These are phyloP conservation scores for Trichoderma atrobrunneum DNA, from an alignment of 2,329 filamentous ascomycete species.

Conservation along the genomic window DNA sequence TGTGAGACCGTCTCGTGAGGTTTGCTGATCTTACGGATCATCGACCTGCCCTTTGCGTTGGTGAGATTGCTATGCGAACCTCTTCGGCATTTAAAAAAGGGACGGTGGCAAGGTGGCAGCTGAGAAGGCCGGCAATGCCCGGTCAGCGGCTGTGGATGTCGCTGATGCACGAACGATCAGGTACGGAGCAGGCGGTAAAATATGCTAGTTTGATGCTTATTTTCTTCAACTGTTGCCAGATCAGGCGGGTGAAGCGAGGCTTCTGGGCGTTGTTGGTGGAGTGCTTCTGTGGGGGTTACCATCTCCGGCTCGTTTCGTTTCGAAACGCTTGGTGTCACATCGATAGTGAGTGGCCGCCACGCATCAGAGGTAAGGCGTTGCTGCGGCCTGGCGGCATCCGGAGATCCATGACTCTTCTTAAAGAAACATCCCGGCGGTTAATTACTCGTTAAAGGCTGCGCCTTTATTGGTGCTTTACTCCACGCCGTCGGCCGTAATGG, in stretches of 20 bases:
- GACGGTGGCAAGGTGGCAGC: background rate
- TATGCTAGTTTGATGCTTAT: background rate
- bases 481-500: background rate
- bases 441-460: background rate
- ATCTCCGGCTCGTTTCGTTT: slow-evolving; percentile 10
- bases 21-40: background rate
- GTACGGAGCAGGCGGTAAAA: background rate
- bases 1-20: background rate
- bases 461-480: background rate
- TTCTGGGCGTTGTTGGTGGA: background rate
- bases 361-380: background rate
- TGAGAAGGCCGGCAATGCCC: background rate
- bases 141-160: background rate
- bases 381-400: background rate
- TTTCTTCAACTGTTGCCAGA: background rate
- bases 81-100: background rate
- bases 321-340: slow-evolving; percentile 10
- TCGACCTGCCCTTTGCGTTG: slow-evolving; percentile 10
- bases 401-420: background rate
- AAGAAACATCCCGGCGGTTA: slow-evolving; percentile 5
- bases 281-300: background rate
- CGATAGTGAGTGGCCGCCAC: background rate
- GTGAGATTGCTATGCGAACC: background rate
- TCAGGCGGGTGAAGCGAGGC: background rate
- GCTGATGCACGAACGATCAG: background rate